These are phyloP conservation scores for Penicillium subrubescens DNA, from an alignment of 495 filamentous ascomycete species.

Conservation along the genomic window DNA sequence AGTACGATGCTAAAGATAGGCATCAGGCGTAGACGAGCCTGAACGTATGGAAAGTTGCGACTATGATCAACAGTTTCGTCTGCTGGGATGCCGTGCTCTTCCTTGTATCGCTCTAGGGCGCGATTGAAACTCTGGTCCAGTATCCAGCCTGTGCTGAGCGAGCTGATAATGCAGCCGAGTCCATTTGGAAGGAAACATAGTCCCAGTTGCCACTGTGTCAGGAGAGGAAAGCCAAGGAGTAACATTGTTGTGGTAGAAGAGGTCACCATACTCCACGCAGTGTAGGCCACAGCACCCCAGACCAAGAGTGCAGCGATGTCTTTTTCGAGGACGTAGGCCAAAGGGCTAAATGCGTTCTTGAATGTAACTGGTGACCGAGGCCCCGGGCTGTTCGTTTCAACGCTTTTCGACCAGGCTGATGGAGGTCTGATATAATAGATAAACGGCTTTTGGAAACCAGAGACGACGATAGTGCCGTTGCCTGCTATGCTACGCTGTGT, in stretches of 20 bases:
- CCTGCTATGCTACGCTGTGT: conserved; percentile 9
- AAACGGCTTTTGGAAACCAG: conserved; percentile 4
- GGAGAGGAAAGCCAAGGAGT: conserved; percentile 1
- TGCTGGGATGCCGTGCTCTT: neutral
- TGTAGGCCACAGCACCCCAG: conserved; percentile 8
- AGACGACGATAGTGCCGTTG: neutral
- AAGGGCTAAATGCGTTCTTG: neutral
- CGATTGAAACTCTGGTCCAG: conserved; percentile 21
- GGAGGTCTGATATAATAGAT: conserved; percentile 6
- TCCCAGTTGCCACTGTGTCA: conserved; percentile 2
- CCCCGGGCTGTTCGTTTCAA: neutral
- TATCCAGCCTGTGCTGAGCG: conserved; percentile 21
- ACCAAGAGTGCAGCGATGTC: conserved; percentile 2
- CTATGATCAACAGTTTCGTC: conserved; percentile 9
- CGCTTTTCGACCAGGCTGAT: neutral
- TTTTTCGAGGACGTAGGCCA: neutral
- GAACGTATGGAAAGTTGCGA: conserved; percentile 20
- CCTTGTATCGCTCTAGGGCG: conserved; percentile 10
- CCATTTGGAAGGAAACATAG: conserved; percentile 11
- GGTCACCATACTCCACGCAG: conserved; percentile 9
- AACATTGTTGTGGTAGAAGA: conserved; percentile 10
- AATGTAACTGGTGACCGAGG: neutral
- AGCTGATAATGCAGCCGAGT: conserved; percentile 26
- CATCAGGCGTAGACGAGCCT: conserved; percentile 22
- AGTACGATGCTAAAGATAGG: conserved; percentile 20